phyloP scores from a whole-genome alignment of 2,329 filamentous ascomycete species.

The Colletotrichum tamarilloi region DNA sequence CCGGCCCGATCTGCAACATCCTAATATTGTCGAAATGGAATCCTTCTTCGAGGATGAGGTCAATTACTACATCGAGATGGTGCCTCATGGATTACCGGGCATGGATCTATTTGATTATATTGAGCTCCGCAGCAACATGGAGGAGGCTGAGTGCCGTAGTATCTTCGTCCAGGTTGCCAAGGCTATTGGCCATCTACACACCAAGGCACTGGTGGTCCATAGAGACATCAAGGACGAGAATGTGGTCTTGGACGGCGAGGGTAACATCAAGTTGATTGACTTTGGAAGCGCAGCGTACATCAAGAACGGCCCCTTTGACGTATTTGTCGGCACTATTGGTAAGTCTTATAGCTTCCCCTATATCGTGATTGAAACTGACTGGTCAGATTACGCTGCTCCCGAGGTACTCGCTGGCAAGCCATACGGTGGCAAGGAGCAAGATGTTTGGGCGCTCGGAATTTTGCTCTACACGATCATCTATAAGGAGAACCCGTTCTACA shows the following conservation, averaged over 20 bases:
- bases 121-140: conserved; percentile 95
- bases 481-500: conserved; percentile 99
- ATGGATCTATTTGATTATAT: conserved; percentile 99
- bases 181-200: conserved; percentile 92
- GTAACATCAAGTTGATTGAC: conserved; percentile 96
- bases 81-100: conserved; percentile 91
- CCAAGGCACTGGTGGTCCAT: conserved; percentile 90
- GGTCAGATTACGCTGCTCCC: conserved; percentile 93
- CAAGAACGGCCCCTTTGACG: conserved; percentile 97
- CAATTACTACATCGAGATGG: conserved; percentile 99
- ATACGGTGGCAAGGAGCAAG: conserved; percentile 96
- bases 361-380: neutral
- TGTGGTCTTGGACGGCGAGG: conserved; percentile 93
- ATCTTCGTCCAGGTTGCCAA: conserved; percentile 95
- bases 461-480: conserved; percentile 98
- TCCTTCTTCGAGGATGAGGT: conserved; percentile 82
- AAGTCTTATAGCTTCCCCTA: conserved; percentile 47
- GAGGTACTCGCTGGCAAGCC: conserved; percentile 93
- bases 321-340: conserved; percentile 99
- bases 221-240: conserved; percentile 99
- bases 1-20: conserved; percentile 74
- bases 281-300: conserved; percentile 99
- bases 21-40: conserved; percentile 79
- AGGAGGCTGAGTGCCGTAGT: conserved; percentile 90
- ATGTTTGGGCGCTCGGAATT: conserved; percentile 97